Conservation (phyloP, 768 basidiomycete species). For the Tricholoma matsutake region DNA sequence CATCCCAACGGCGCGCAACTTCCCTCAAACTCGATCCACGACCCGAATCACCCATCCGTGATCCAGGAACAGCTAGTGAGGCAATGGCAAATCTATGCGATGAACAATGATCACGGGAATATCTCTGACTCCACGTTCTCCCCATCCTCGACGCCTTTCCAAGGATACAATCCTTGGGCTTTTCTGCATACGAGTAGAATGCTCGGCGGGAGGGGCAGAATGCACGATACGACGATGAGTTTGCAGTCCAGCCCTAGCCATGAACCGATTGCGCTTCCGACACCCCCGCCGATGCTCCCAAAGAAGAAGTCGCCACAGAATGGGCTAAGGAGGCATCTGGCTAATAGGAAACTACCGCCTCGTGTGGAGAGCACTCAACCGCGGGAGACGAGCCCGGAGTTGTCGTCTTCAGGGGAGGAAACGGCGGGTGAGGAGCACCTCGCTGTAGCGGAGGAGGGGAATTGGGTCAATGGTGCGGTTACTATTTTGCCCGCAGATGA, state of each 20-base stretch:
- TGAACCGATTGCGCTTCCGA: slow-evolving; percentile 57
- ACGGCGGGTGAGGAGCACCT: slow-evolving; percentile 64
- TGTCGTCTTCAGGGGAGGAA: slow-evolving; percentile 73
- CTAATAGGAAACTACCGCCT: slow-evolving; percentile 60
- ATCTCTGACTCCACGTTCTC: slow-evolving; percentile 75
- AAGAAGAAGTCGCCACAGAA: slow-evolving; percentile 31
- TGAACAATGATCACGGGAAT: slow-evolving; percentile 55
- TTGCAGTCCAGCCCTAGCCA: slow-evolving; percentile 72
- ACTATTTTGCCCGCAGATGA: slow-evolving; percentile 34
- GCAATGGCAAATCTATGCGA: slow-evolving; percentile 78
- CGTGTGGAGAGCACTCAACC: slow-evolving; percentile 83
- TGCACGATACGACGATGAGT: slow-evolving; percentile 48
- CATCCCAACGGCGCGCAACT: slow-evolving; percentile 30
- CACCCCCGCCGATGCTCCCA: slow-evolving; percentile 44
- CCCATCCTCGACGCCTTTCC: slow-evolving; percentile 73
- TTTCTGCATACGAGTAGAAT: slow-evolving; percentile 56
- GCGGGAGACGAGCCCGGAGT: slow-evolving; percentile 76
- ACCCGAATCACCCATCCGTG: slow-evolving; percentile 40
- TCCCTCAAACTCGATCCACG: slow-evolving; percentile 29
- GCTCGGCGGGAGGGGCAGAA: slow-evolving; percentile 40
- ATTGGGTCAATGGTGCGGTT: slow-evolving; percentile 30
- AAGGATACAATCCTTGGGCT: slow-evolving; percentile 72
- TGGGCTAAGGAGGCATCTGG: slow-evolving; percentile 23
- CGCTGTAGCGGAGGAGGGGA: slow-evolving; percentile 37
- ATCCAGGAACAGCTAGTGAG: slow-evolving; percentile 70